Conservation (phyloP, 768 basidiomycete genomes). For the Tylopilus rubrobrunneus region DNA sequence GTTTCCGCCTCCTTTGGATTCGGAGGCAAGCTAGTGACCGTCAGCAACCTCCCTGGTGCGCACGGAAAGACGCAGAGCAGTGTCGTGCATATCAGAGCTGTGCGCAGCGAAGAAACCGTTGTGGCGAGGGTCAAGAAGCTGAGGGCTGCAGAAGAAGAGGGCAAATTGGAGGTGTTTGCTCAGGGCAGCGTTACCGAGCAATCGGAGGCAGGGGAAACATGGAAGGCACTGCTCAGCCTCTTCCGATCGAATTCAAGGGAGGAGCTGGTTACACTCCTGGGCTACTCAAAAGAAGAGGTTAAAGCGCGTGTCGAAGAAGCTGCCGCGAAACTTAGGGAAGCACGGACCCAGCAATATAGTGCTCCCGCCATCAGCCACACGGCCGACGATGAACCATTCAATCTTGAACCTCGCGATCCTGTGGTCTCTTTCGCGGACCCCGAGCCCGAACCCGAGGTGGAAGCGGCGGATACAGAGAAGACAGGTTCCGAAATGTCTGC, state of each 20-base stretch:
- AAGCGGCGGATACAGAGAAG: conserved; percentile 32
- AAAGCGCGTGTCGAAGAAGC: conserved; percentile 77
- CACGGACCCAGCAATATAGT: conserved; percentile 24
- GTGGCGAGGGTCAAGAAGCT: conserved; percentile 72
- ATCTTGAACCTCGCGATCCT: conserved; percentile 57
- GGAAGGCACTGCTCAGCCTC: conserved; percentile 86
- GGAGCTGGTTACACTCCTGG: conserved; percentile 84
- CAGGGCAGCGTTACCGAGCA: conserved; percentile 41
- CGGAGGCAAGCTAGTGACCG: conserved; percentile 80
- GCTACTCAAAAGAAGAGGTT: conserved; percentile 88
- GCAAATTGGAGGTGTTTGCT: conserved; percentile 64
- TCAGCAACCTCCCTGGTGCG: conserved; percentile 69
- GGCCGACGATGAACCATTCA: conserved; percentile 39
- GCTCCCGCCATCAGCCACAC: conserved; percentile 30
- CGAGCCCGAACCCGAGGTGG: conserved; percentile 29
- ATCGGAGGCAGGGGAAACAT: conserved; percentile 49
- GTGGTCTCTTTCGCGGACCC: conserved; percentile 86
- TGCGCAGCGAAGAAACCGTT: conserved; percentile 72
- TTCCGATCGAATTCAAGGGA: conserved; percentile 89
- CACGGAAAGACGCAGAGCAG: conserved; percentile 82
- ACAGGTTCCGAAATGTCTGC: conserved; percentile 66
- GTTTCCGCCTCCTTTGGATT: conserved; percentile 83
- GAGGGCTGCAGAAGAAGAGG: conserved; percentile 55
- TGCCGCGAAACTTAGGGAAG: conserved; percentile 64
- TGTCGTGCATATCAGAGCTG: conserved; percentile 71